Evolutionary conservation across 805 yeast genomes (phyloP).

Genomic region (Monosporozyma aquatica): DNA sequence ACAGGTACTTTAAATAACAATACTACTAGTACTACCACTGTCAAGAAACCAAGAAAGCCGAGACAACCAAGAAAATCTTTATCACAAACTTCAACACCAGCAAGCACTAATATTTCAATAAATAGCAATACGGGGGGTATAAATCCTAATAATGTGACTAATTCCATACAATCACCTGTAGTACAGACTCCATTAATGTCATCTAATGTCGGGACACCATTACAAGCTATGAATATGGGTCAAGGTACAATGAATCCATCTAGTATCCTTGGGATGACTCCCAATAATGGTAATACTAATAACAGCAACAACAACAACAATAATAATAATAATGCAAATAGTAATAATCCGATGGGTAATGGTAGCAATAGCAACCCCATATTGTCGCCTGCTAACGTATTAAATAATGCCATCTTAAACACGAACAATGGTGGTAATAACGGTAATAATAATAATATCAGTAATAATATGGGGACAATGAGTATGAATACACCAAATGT

Average conservation of each 20-base stretch:
- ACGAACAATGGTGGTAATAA: not conserved
- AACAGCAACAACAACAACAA: not conserved
- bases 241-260: constrained; percentile 1
- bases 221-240: not conserved
- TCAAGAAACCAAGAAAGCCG: constrained; percentile 25
- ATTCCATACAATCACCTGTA: not conserved
- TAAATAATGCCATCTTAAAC: not conserved
- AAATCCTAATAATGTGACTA: not conserved
- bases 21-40: constrained; percentile 11
- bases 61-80: constrained; percentile 16
- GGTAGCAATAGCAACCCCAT: not conserved
- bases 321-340: not conserved
- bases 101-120: not conserved
- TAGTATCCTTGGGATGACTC: not conserved
- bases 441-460: not conserved
- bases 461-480: not conserved
- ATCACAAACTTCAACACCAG: not conserved
- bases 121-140: not conserved
- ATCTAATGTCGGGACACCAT: not conserved
- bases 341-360: not conserved
- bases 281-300: not conserved
- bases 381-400: not conserved
- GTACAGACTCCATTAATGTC: constrained; percentile 2
- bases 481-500: not conserved
- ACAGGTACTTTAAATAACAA: not conserved